Evolutionary conservation across 257 asterid genomes (phyloP).

Genomic region (Coffea eugenioides): DNA sequence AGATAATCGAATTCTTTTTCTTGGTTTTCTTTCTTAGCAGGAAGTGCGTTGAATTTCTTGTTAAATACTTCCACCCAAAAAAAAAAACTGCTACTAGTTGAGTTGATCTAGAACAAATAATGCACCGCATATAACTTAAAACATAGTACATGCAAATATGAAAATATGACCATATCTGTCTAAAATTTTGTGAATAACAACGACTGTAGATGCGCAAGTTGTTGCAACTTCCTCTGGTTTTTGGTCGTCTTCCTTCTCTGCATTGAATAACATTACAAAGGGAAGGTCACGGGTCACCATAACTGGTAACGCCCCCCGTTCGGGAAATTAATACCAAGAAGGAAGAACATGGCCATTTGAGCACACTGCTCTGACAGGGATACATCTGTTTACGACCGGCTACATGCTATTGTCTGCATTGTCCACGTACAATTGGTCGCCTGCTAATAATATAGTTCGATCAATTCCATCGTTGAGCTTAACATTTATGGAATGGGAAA

Average conservation of each 20-base stretch:
- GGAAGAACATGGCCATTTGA: not conserved
- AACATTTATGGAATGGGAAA: not conserved
- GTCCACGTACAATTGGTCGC: not conserved
- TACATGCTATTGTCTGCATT: not conserved
- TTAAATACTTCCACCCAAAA: not conserved
- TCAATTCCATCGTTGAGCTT: not conserved
- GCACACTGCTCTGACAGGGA: conserved; percentile 14
- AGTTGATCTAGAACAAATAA: not conserved
- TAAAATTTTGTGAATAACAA: not conserved
- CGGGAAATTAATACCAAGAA: not conserved
- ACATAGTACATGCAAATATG: no score
- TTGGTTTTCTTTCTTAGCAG: not conserved
- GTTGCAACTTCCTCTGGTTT: conserved; percentile 5
- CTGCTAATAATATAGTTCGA: not conserved
- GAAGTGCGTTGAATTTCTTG: no score
- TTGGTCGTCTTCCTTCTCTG: conserved; percentile 9
- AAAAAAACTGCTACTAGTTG: no score
- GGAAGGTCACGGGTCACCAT: conserved; percentile 33
- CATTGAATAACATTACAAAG: not conserved
- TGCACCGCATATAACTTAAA: not conserved
- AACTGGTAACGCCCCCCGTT: not conserved
- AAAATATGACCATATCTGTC: not conserved
- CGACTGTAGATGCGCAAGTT: conserved; percentile 1
- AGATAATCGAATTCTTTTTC: not conserved
- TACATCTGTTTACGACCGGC: not conserved